phyloP scores from a whole-genome alignment of 108 stramenopile species.

The Cyclotella sp. region DNA sequence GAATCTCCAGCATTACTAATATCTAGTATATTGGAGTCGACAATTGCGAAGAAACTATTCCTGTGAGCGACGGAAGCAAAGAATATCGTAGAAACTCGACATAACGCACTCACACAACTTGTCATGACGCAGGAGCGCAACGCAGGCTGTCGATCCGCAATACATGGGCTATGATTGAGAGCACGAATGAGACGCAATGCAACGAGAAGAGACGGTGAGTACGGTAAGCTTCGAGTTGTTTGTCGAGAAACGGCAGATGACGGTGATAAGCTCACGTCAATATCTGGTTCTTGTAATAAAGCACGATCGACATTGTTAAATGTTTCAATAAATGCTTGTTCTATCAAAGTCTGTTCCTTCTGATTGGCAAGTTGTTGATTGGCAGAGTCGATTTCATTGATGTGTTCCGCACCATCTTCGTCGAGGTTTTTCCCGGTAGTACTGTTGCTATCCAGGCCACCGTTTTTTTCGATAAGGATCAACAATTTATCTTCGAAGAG shows the following conservation, averaged over 20 bases:
- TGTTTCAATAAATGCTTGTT: constrained; percentile 76
- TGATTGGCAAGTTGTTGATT: neutral
- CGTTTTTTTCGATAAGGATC: neutral
- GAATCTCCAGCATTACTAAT: constrained; percentile 89
- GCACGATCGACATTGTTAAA: constrained; percentile 84
- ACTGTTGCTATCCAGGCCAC: neutral
- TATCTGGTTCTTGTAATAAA: constrained; percentile 62
- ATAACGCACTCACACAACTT: constrained; percentile 64
- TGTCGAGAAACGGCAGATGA: neutral
- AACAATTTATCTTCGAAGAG: constrained; percentile 71
- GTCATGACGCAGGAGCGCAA: constrained; percentile 76
- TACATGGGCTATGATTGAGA: constrained; percentile 56
- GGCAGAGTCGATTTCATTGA: neutral
- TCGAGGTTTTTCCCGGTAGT: neutral
- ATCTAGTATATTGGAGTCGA: neutral
- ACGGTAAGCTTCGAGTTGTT: neutral
- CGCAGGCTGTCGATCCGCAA: constrained; percentile 94
- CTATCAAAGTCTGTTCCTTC: constrained; percentile 30
- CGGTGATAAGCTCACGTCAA: constrained; percentile 50
- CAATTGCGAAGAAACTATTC: neutral
- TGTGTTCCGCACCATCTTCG: neutral
- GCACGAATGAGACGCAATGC: neutral
- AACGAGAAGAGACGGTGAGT: neutral
- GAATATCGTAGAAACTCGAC: neutral
- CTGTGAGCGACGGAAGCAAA: neutral